Conservation (phyloP, 1,284 basidiomycete genomes). For the Marasmius oreades region DNA sequence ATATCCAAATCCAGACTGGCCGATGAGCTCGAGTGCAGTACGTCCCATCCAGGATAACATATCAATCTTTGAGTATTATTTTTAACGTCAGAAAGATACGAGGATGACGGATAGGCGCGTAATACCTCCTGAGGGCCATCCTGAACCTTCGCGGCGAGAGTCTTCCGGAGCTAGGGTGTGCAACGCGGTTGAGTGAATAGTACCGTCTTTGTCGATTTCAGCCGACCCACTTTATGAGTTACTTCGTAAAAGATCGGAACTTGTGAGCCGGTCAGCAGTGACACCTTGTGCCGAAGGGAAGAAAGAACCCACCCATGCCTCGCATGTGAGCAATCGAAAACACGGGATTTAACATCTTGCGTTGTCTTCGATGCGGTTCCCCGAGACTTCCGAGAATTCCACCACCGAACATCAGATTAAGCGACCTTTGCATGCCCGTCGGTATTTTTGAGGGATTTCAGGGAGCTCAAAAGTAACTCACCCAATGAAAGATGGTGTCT, state of each 20-base stretch:
- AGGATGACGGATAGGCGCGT: background rate
- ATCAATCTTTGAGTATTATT: slow-evolving; percentile 1
- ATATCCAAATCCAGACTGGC: slow-evolving; percentile 35
- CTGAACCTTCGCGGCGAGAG: background rate
- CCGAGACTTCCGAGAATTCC: slow-evolving; percentile 5
- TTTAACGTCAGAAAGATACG: too few species aligned
- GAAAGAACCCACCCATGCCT: slow-evolving; percentile 9
- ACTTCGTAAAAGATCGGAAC: slow-evolving; percentile 10
- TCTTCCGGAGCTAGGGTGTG: background rate
- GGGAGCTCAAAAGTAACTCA: background rate
- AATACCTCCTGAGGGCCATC: background rate
- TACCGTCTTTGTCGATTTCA: background rate
- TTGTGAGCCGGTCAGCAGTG: background rate
- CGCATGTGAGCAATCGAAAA: slow-evolving; percentile 14
- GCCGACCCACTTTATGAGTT: background rate
- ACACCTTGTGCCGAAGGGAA: background rate
- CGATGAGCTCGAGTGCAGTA: slow-evolving; percentile 24
- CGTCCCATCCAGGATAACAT: slow-evolving; percentile 16
- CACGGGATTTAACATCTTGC: slow-evolving; percentile 13
- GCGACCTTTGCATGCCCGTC: background rate
- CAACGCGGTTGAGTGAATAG: background rate
- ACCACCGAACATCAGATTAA: slow-evolving; percentile 4
- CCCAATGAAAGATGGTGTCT: slow-evolving; percentile 1
- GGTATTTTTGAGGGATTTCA: background rate
- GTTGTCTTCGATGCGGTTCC: slow-evolving; percentile 10